These are phyloP conservation scores for Paecilomyces sp. DNA, from an alignment of 2,329 filamentous ascomycete species.

Conservation along the genomic window DNA sequence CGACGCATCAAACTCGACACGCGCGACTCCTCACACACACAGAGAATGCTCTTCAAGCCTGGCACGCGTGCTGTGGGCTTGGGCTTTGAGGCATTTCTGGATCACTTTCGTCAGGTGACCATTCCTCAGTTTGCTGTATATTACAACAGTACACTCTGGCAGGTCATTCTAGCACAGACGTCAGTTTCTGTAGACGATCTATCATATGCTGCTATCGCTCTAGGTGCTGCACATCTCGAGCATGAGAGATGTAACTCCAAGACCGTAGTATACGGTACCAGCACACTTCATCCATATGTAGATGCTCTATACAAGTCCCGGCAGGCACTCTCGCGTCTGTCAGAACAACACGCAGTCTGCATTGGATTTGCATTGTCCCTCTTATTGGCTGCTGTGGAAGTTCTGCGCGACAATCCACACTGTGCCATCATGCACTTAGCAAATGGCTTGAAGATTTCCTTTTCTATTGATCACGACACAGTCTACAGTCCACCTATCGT, in stretches of 20 bases:
- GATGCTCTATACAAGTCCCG: conserved; percentile 3
- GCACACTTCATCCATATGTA: conserved; percentile 1
- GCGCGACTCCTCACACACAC: too few relatives aligned
- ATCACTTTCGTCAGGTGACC: neutral
- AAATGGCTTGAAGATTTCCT: conserved; percentile 1
- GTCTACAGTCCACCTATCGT: neutral
- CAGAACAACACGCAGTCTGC: neutral
- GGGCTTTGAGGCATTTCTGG: neutral
- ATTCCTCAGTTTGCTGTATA: conserved; percentile 3
- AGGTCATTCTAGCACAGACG: conserved; percentile 3
- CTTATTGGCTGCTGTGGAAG: neutral
- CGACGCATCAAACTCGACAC: neutral
- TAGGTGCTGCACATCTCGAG: conserved; percentile 3
- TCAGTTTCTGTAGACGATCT: conserved; percentile 1
- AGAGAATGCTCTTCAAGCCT: too few relatives aligned
- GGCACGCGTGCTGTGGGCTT: too few relatives aligned
- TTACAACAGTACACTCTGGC: conserved; percentile 4
- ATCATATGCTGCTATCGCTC: neutral
- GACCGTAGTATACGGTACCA: too few relatives aligned
- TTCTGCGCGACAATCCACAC: neutral
- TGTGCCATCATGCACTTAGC: neutral
- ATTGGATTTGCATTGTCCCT: neutral
- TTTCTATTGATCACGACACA: neutral
- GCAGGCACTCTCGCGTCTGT: neutral
- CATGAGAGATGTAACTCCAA: neutral